phyloP scores from a whole-genome alignment of 345 rosid species.

The Trapa incisa region DNA sequence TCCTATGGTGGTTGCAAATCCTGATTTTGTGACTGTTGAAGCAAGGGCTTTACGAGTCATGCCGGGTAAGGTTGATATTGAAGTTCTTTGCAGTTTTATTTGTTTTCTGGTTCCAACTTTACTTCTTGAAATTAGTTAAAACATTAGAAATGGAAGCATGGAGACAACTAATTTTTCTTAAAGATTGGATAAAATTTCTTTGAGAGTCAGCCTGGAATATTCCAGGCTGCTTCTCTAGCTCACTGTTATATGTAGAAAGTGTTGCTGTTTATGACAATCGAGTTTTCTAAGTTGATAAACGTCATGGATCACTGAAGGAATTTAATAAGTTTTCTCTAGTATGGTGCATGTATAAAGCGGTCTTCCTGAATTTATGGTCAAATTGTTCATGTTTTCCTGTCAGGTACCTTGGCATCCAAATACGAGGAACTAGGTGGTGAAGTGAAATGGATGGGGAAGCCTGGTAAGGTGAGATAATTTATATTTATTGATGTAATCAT shows the following conservation, averaged over 20 bases:
- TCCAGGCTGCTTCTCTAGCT: not conserved
- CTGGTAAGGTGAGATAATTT: slow-evolving; percentile 46
- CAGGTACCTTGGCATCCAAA: slow-evolving; percentile 72
- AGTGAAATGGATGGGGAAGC: slow-evolving; percentile 97
- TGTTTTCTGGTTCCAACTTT: not conserved
- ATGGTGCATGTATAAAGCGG: not conserved
- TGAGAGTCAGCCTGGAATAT: not conserved
- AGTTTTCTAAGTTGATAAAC: not conserved
- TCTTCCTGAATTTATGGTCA: too few species aligned
- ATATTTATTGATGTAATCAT: not conserved
- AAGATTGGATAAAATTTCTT: not conserved
- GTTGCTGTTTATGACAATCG: not conserved
- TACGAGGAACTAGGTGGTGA: slow-evolving; percentile 86
- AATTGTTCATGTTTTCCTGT: not conserved
- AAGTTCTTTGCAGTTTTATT: slow-evolving; percentile 2
- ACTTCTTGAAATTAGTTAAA: not conserved
- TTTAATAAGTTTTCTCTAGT: not conserved
- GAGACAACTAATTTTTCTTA: not conserved
- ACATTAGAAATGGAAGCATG: not conserved
- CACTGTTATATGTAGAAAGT: not conserved
- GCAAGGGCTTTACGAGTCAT: slow-evolving; percentile 67
- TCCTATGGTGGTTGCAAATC: slow-evolving; percentile 95
- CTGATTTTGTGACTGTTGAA: slow-evolving; percentile 88
- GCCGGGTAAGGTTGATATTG: slow-evolving; percentile 50
- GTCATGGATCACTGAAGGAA: not conserved